These are phyloP conservation scores for Alternaria viburni DNA, from an alignment of 2,329 filamentous ascomycete species.

Conservation along the genomic window DNA sequence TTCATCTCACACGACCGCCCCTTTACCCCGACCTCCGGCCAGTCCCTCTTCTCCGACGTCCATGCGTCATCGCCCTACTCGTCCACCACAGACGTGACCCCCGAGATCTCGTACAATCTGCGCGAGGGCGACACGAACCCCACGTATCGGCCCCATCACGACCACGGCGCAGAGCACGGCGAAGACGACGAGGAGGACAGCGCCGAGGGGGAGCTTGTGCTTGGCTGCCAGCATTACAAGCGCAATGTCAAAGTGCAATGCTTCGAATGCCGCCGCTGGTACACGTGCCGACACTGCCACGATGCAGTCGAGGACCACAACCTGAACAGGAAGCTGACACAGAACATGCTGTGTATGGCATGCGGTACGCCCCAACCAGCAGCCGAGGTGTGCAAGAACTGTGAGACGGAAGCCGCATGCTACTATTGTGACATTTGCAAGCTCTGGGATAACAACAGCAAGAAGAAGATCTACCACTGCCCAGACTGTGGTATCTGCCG, in stretches of 20 bases:
- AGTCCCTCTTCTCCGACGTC: slow-evolving; percentile 43
- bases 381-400: slow-evolving; percentile 77
- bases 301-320: slow-evolving; percentile 80
- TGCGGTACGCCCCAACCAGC: slow-evolving; percentile 86
- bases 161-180: slow-evolving; percentile 46
- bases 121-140: slow-evolving; percentile 41
- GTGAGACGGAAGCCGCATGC: slow-evolving; percentile 77
- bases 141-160: slow-evolving; percentile 32
- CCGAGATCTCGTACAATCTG: slow-evolving; percentile 45
- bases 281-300: slow-evolving; percentile 93
- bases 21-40: slow-evolving; percentile 45
- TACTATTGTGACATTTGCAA: slow-evolving; percentile 97
- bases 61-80: slow-evolving; percentile 45
- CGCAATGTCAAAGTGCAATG: slow-evolving; percentile 97
- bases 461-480: slow-evolving; percentile 95
- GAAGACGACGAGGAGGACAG: slow-evolving; percentile 58
- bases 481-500: slow-evolving; percentile 95
- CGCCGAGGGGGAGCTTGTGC: slow-evolving; percentile 53
- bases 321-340: slow-evolving; percentile 81
- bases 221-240: slow-evolving; percentile 92
- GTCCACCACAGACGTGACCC: slow-evolving; percentile 40
- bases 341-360: slow-evolving; percentile 97
- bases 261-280: slow-evolving; percentile 87
- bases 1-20: slow-evolving; percentile 48
- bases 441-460: slow-evolving; percentile 92